These are phyloP conservation scores for Limonium bicolor DNA, from an alignment of 148 eudicot species.

Conservation along the genomic window DNA sequence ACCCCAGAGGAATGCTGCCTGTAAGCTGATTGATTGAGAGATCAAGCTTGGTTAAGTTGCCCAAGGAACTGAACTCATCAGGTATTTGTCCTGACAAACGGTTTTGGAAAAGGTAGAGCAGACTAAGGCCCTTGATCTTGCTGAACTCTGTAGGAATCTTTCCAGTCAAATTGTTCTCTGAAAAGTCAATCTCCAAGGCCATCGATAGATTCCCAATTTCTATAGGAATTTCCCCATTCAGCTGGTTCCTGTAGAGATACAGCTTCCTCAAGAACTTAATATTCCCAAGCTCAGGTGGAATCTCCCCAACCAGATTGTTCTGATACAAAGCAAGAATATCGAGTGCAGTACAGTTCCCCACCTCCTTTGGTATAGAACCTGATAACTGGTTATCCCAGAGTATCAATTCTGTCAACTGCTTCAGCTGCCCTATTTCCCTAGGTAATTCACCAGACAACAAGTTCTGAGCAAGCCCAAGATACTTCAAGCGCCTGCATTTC, in stretches of 20 bases:
- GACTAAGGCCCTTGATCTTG: constrained; percentile 31
- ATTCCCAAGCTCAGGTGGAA: constrained; percentile 62
- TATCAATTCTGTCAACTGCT: constrained; percentile 42
- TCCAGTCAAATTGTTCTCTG: constrained; percentile 61
- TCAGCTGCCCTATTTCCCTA: constrained; percentile 63
- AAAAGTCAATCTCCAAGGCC: constrained; percentile 66
- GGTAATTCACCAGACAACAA: constrained; percentile 52
- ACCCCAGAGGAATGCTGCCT: constrained; percentile 67
- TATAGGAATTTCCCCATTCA: constrained; percentile 76
- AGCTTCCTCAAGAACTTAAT: constrained; percentile 30
- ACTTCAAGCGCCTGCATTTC: constrained; percentile 35
- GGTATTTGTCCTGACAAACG: constrained; percentile 64
- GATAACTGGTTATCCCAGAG: constrained; percentile 65
- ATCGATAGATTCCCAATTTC: constrained; percentile 67
- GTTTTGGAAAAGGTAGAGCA: constrained; percentile 71
- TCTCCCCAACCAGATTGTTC: constrained; percentile 64
- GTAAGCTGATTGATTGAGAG: constrained; percentile 70
- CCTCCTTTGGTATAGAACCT: constrained; percentile 62
- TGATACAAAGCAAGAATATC: constrained; percentile 64
- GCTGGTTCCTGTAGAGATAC: constrained; percentile 61
- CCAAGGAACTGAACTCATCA: constrained; percentile 37
- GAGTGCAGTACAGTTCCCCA: constrained; percentile 75
- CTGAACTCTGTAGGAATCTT: constrained; percentile 60
- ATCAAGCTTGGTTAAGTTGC: constrained; percentile 64
- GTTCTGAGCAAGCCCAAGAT: constrained; percentile 88